Base-by-base conservation (phyloP, 2,329 filamentous ascomycete genomes). In the Diaporthe vaccinii region DNA sequence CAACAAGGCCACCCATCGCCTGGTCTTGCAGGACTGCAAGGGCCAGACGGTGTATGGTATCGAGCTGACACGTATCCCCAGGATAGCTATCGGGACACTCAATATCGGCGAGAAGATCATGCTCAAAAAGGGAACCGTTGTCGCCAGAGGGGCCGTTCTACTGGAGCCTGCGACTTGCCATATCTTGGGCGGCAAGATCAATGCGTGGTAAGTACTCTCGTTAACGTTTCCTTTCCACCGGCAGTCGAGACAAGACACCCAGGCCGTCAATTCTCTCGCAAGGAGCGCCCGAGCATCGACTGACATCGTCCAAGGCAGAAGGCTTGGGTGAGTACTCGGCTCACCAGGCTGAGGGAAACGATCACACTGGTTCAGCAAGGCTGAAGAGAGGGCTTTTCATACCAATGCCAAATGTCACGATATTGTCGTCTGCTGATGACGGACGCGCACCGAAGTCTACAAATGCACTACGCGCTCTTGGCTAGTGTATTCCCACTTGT, bases 181-280 rank as follows among this genome's bases (percentile, higher is more conserved):
- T n/a, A 81, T 98, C 2, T 84, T 98, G n/a, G 97, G 97, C 2
- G 97, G 97, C 0, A 97, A 94, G 85, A 89, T 98, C 59, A 95
- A 98, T 73, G 87, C 86, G 0, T 91, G 95, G 88, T 69, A 14
- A 69, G 65, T 53, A 6, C 46, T 53, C 8, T 12, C 22, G n/a
- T 5, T 5, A 53, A 12, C 17, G 14, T 8, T 17, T 4, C 46
- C 34, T 25, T 28, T n/a, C 22, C 31, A 22, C 44, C 20, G 10
- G 14, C 20, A 55, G 14, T 3, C n/a, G 7, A 17, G 44, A 25
- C 8, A 22, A 25, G 62, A 34, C 14, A 12, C n/a, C 25, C 44
- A 36, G 12, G 20, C 41, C n/a, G 12, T n/a, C 44, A 31, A 31
- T 31, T 51, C 28, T 8, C 4, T 39, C 2, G 15, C 9, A 12